These are phyloP conservation scores for Casuarina glauca DNA, from an alignment of 306 rosid genomes.

Conservation along the genomic window DNA sequence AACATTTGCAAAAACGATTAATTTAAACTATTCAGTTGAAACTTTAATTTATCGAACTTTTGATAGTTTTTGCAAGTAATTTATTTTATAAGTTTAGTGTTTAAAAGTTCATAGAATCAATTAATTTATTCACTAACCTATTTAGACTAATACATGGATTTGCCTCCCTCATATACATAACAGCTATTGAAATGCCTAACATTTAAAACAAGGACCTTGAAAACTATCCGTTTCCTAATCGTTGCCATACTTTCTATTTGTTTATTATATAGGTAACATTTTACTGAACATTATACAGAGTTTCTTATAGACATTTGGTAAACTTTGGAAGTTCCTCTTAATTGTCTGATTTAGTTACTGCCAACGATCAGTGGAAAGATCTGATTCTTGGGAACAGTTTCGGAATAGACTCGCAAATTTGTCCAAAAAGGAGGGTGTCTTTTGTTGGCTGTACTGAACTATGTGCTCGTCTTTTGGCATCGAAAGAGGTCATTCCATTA, in stretches of 20 bases:
- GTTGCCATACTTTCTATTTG: background rate
- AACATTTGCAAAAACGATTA: no score
- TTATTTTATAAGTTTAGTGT: no score
- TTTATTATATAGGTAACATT: no score
- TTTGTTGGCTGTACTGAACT: conserved; percentile 31
- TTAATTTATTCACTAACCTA: no score
- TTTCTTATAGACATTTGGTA: background rate
- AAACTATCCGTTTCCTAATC: background rate
- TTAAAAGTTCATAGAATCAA: no score
- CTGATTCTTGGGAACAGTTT: conserved; percentile 39
- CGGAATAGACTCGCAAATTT: conserved; percentile 39
- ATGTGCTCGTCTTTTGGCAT: background rate
- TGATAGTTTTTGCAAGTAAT: no score
- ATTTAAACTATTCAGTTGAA: no score
- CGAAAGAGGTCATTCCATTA: background rate
- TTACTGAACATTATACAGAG: background rate
- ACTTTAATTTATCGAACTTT: no score
- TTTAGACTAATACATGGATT: no score
- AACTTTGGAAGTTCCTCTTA: background rate
- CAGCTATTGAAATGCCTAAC: background rate
- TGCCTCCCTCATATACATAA: background rate
- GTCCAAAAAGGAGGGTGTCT: conserved; percentile 40
- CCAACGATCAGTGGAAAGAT: conserved; percentile 46
- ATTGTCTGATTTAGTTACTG: conserved; percentile 1
- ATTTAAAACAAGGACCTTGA: background rate